Percentiles rank a stretch among this genome's conserved stretches.
These are phyloP conservation scores for Tylopilus cervinicoccineus DNA, from an alignment of 768 basidiomycete genomes.

Conservation along the genomic window DNA sequence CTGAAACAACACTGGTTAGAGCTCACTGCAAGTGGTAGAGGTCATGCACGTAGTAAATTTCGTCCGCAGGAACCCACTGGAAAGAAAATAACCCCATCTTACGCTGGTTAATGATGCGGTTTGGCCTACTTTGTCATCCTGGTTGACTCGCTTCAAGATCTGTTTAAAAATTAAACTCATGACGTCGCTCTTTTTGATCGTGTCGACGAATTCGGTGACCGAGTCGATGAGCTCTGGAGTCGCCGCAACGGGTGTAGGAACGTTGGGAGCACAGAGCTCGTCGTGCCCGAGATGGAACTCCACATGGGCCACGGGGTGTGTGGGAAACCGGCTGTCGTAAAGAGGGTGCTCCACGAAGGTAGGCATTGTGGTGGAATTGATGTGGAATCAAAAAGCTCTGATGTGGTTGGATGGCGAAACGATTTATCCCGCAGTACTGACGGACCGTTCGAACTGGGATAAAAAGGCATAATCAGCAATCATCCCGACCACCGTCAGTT, in stretches of 20 bases:
- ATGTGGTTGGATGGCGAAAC: not conserved
- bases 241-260: not conserved
- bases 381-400: not conserved
- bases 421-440: too few species aligned
- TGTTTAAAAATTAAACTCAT: not conserved
- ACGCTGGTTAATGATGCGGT: not conserved
- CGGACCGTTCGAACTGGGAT: not conserved
- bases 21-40: not conserved
- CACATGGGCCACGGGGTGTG: not conserved
- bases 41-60: not conserved
- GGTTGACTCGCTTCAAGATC: not conserved
- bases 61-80: not conserved
- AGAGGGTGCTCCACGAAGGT: not conserved
- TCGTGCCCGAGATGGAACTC: not conserved
- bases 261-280: not conserved
- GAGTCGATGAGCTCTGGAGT: not conserved
- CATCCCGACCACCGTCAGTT: too few species aligned
- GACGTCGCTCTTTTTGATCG: not conserved
- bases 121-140: not conserved
- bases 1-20: not conserved
- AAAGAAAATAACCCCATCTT: not conserved
- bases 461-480: too few species aligned
- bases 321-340: slow-evolving; percentile 2
- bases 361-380: not conserved
- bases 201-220: not conserved